A percentile compares a stretch with the other conserved stretches of the same genome.
Evolutionary conservation across 176 grass and related monocot species (phyloP).

Genomic region (bread wheat (Triticum aestivum)): IWGSC_CS_RefSeq_v2.1 NC_057801.1:796817232-796817731

Average conservation of each 20-base stretch:
- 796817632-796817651: not conserved
- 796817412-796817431: not conserved
- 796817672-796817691: not conserved
- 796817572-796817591: not conserved
- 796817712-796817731: not conserved
- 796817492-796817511: not conserved
- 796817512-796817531: not conserved
- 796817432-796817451: not conserved
- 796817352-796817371: not conserved
- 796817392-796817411: not conserved
- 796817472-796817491: not conserved
- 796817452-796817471: not conserved
- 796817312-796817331: not conserved
- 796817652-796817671: not conserved
- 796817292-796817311: slow-evolving; percentile 61
- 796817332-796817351: not conserved
- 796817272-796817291: slow-evolving; percentile 65
- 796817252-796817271: slow-evolving; percentile 46
- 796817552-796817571: not conserved
- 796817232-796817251: slow-evolving; percentile 60
- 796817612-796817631: not conserved
- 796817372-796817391: not conserved
- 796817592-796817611: not conserved
- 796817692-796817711: not conserved
- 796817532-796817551: not conserved